Evolutionary conservation across 1,284 basidiomycete species (phyloP).

Genomic region (Ceratobasidium papillatum): DNA sequence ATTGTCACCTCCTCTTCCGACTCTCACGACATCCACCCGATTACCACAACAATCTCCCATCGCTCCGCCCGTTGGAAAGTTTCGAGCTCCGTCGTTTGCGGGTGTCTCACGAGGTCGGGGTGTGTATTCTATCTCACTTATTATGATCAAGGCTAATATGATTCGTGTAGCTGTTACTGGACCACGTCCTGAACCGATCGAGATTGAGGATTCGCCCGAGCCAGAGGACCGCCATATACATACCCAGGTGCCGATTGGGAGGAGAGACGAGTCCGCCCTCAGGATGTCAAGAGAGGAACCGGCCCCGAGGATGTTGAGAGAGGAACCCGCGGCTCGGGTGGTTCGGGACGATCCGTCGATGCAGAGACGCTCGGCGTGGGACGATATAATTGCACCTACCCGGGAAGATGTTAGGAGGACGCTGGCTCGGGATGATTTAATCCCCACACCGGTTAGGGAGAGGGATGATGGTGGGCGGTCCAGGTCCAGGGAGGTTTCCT

Average conservation of each 20-base stretch:
- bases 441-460: background rate
- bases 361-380: background rate
- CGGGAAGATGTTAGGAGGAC: background rate
- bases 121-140: background rate
- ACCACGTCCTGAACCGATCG: slow-evolving; percentile 7
- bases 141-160: background rate
- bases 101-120: background rate
- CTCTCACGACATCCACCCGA: background rate
- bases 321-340: background rate
- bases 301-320: background rate
- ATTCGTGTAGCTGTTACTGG: background rate
- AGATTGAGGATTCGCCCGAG: slow-evolving; percentile 30
- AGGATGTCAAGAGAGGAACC: background rate
- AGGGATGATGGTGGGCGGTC: too few relatives aligned
- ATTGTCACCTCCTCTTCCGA: background rate
- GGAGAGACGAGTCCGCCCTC: background rate
- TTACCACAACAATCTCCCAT: background rate
- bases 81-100: background rate
- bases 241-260: background rate
- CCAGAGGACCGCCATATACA: background rate
- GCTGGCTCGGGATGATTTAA: background rate
- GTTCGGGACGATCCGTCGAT: background rate
- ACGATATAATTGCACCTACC: background rate
- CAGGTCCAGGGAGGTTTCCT: too few relatives aligned
- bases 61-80: background rate